Base-by-base conservation (phyloP, 1,284 basidiomycete genomes). In the Sphagnurus paluster region DNA sequence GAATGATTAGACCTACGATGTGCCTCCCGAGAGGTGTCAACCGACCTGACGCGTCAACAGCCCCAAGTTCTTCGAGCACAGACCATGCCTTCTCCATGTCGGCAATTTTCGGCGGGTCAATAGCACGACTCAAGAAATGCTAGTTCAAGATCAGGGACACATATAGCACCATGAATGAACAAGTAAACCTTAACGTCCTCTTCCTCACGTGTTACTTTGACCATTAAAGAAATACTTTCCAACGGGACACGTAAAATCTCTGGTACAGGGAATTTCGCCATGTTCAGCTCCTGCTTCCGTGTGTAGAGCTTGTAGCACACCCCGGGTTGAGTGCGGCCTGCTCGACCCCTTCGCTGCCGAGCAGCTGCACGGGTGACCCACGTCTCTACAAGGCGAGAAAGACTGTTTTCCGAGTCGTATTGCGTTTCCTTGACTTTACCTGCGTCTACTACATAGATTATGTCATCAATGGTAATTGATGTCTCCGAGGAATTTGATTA, bases 401-500 rank as follows among this genome's bases (percentile, higher is more conserved):
- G 70, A 21, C 89, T 84, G 7, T 75, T 82, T 33, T 87, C 84
- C 0, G 86, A 70, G 58, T 95, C 91, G 61, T 88, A 94, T 49
- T 81, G 80, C 3, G 81, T 93, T 69, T 97, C 93, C 67, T 97
- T 97, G 60, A 93, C 92, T 61, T 85, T 87, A 1, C 95, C 95
- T 0, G 82, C 72, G 56, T 94, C 92, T 30, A 96, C 78, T 13
- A 95, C 92, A 58, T 88, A 92, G 24, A 90, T 75, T 21, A 95
- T 79, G 56, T 95, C 93, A 56, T 94, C 89, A 52, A 98, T 96
- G 1, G 94, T 98, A 53, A 98, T 93, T 3, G 90, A 94, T 1
- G 94, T 97, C 80, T 97, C n/a, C 5, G 35, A 64, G 56, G 29
- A 42, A n/a, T 30, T 50, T 43, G 7, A 41, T 28, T 11, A 13